Evolutionary conservation across 2,329 filamentous ascomycete species (phyloP).

Genomic region (Botrytis elliptica): DNA sequence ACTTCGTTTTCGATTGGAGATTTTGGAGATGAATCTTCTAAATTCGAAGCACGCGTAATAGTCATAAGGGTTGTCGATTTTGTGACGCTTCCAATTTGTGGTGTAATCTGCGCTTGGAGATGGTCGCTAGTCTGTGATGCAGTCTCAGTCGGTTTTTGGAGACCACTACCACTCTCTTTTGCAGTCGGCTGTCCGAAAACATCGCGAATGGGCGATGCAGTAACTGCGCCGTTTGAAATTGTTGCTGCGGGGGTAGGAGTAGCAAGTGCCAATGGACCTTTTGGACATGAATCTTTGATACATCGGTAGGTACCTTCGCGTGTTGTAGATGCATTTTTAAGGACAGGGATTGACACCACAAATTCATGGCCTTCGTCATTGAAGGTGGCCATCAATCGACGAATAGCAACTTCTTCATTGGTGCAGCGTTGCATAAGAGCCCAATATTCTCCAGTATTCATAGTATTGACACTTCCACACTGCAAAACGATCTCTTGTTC

Average conservation of each 20-base stretch:
- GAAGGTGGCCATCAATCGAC: constrained; percentile 9
- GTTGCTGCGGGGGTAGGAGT: not conserved
- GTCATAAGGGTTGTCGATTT: not conserved
- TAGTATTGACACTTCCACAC: constrained; percentile 1
- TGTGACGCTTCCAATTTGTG: not conserved
- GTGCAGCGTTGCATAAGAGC: constrained; percentile 20
- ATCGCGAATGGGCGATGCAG: not conserved
- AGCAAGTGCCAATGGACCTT: not conserved
- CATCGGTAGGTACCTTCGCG: constrained; percentile 2
- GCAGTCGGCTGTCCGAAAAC: not conserved
- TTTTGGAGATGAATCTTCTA: not conserved
- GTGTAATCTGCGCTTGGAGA: no score
- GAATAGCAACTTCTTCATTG: constrained; percentile 17
- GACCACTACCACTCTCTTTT: no score
- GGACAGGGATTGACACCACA: not conserved
- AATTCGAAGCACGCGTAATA: not conserved
- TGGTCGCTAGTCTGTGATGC: not conserved
- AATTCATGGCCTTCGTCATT: constrained; percentile 15
- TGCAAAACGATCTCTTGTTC: constrained; percentile 9
- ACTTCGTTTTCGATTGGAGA: not conserved
- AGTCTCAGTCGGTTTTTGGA: not conserved
- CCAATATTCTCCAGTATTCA: constrained; percentile 12
- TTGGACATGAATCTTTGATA: not conserved
- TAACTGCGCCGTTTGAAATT: not conserved
- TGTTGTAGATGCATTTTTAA: not conserved